Percentiles rank a stretch among this genome's conserved stretches.
These are phyloP conservation scores for Xylaria sp. DNA, from an alignment of 2,329 filamentous ascomycete genomes.

Conservation along the genomic window DNA sequence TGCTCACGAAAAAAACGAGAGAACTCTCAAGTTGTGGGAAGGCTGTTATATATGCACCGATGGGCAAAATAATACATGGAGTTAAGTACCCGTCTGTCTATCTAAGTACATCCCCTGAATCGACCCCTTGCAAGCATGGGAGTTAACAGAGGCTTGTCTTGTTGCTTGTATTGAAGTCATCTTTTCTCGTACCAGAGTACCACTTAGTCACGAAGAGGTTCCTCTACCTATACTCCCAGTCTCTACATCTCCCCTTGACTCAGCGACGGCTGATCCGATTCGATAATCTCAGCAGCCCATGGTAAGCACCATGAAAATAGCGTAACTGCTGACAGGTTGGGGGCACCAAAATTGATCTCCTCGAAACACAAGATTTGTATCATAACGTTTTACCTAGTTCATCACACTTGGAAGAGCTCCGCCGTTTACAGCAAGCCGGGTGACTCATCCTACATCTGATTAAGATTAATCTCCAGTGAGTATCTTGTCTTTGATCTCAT, in stretches of 20 bases:
- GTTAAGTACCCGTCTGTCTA: slow-evolving; percentile 15
- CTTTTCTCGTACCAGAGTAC: slow-evolving; percentile 19
- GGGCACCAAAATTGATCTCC: slow-evolving; percentile 14
- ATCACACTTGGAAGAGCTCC: not conserved
- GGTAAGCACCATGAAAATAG: slow-evolving; percentile 29
- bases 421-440: not conserved
- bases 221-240: slow-evolving; percentile 3
- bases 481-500: slow-evolving; percentile 16
- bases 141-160: not conserved
- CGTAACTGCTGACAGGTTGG: slow-evolving; percentile 12
- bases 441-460: slow-evolving; percentile 18
- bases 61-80: not conserved
- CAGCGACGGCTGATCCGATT: slow-evolving; percentile 29
- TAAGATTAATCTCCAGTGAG: not conserved
- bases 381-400: not conserved
- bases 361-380: slow-evolving; percentile 9
- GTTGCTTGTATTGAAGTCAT: slow-evolving; percentile 4
- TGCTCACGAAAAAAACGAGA: slow-evolving; percentile 2
- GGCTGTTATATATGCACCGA: slow-evolving; percentile 17
- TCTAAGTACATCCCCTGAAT: slow-evolving; percentile 6
- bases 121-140: slow-evolving; percentile 5
- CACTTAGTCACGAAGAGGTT: slow-evolving; percentile 18
- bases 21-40: not conserved
- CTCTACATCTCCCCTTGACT: slow-evolving; percentile 18
- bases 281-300: slow-evolving; percentile 10